Evolutionary conservation across 768 basidiomycete genomes (phyloP), one percentile per base, ranked within the genome.

Genomic region (Pulveroboletus frians): DNA sequence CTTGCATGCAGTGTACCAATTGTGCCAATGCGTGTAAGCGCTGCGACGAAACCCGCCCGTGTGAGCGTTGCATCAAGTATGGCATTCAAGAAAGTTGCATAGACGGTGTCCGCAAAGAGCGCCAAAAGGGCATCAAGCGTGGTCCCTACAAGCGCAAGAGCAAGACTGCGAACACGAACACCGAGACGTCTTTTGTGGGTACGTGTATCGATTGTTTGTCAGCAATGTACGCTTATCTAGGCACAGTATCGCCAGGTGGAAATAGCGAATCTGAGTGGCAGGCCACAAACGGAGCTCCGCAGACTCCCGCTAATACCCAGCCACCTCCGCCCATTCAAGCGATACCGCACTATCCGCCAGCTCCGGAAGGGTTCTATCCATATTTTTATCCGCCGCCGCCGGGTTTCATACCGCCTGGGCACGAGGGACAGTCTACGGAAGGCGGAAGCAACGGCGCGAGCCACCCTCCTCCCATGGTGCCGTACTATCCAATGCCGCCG

Each of bases 51-150:
- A 66, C 68, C 5, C 77, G 83, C 38, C 83, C 83, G 2, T 85
- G 83, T 63, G 76, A 78, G 46, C 75, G 83, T 26, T 85, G 83
- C 55, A 60, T 76, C 51, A 84, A 83, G 63, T 84, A 83, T 56
- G 81, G 80, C 3, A 71, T 83, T 30, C 73, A 74, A 11, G 71
- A 76, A 23, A 65, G 72, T n/a, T 85, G 83, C 54, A 55, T 74
- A 3, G 82, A 85, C 55, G 81, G 82, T 2, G 69, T 75, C 15
- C 70, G 83, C 52, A 85, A 85, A 61, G 83, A 84, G 62, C 73
- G 83, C 49, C 81, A 83, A 58, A 79, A 77, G 42, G 78, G 78
- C 23, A 70, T 79, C 51, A 80, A 80, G 59, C 75, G 78, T 17
- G 78, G 78, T 3, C 79, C 78, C 2, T 80, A 80, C 61, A 80